Evolutionary conservation across 2,329 filamentous ascomycete species (phyloP), one percentile per base, ranked within the genome.

Genomic region (Fusarium zealandicum): DNA sequence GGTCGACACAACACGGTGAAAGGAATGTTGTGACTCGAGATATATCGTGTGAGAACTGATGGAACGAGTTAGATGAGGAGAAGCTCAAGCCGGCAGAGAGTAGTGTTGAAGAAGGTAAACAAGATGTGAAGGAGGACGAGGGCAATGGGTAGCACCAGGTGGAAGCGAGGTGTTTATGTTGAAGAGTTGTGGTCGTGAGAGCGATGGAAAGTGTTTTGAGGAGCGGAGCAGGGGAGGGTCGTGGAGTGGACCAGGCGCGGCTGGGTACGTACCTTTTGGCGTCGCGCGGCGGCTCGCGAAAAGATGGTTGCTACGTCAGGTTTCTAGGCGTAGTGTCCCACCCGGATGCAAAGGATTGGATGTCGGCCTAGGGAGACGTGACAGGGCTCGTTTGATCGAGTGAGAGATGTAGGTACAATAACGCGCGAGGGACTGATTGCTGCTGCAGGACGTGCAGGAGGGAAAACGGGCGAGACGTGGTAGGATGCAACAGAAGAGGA

Each of bases 121-220:
- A 65, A 51, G 59, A 65, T 60, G 59, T 43, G 42, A 61, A 25
- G 9, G 62, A 59, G 48, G 59, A 65, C 44, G 58, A 65, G 57
- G 62, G 59, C 53, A 61, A 61, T 67, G 57, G 51, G 50, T 53
- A 59, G 46, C 54, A 60, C 59, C 56, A 59, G 58, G 63, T 56
- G 65, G 67, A 65, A 62, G 58, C 59, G 69, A 68, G 68, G 54
- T 73, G 70, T 71, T 72, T 71, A 71, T 73, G 70, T 69, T 66
- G 48, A 65, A 68, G 64, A 61, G 48, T 41, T 39, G 59, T 54
- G 60, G 58, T 66, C 38, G 68, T 72, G 70, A 73, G 68, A 70
- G 65, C 63, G 65, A 67, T 68, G 69, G 69, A 68, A 25, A 66
- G 68, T 74, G 71, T 74, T 73, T 74, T 73, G 70, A 72, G 67